Base-by-base conservation (phyloP, 129 eudicot genomes). In the Saposhnikovia divaricata region DNA sequence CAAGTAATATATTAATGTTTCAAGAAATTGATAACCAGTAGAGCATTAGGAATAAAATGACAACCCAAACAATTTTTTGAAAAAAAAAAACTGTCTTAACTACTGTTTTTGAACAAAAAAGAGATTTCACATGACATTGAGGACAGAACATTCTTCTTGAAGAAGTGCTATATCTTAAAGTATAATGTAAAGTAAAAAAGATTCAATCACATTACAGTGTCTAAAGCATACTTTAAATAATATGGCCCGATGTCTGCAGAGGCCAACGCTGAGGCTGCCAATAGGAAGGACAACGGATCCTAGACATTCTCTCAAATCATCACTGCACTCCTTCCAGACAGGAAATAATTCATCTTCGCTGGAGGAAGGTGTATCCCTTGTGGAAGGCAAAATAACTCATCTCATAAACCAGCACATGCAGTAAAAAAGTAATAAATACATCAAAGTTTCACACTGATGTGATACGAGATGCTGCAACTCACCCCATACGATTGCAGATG, bases 231-330 rank as follows among this genome's bases (percentile, higher is more conserved):
- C 98, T 79, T 95, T 95, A 82, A 95, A 95, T 75, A 95, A 83
- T 85, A 95, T 34, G 15, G 96, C 90, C 10, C 98, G 96, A 65
- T 95, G 97, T 83, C 96, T 91, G 85, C 98, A 95, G 43, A 90
- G 91, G 73, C 98, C 98, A 80, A 84, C 83, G 44, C 92, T 86
- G 53, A 95, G 89, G 82, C 96, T 86, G 80, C 98, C 97, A 77
- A 95, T 84, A 12, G 97, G 96, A 79, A 90, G 89, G 75, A 86
- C 93, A 81, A 88, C 81, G 57, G 97, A 92, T 66, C 88, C 88
- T 78, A 92, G 68, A 81, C 87, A 85, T 70, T 90, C 90, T 81
- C 90, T 92, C 65, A 92, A 84, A 65, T 85, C 91, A 79, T 89
- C 79, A 72, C 96, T 90, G 87, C 88, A 77, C 85, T 89, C 88